Percentiles rank a stretch among this genome's conserved stretches.
These are phyloP conservation scores for Craterostigma plantagineum DNA, from an alignment of 257 asterid genomes.

Conservation along the genomic window DNA sequence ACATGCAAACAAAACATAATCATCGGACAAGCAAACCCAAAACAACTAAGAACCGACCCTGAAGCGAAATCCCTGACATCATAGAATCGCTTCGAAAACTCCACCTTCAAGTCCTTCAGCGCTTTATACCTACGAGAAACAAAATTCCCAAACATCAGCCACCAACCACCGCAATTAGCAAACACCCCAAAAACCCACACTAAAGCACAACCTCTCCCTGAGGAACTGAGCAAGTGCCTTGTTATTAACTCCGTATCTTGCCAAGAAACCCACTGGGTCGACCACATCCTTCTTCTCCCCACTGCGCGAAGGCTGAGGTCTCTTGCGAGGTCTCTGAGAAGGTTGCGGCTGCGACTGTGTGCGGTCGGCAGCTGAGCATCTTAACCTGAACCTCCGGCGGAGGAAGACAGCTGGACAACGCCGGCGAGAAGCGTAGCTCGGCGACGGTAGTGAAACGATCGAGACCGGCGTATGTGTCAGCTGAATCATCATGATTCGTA, in stretches of 20 bases:
- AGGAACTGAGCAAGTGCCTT: conserved; percentile 71
- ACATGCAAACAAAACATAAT: background rate
- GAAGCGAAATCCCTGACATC: conserved; percentile 56
- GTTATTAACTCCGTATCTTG: conserved; percentile 42
- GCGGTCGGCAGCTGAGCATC: conserved; percentile 2
- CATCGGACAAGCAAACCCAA: background rate
- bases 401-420: no score
- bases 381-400: no score
- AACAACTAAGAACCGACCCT: conserved; percentile 38
- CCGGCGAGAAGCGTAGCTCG: no score
- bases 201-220: conserved; percentile 58
- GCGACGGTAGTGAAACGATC: no score
- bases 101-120: conserved; percentile 69
- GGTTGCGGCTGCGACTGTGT: conserved; percentile 2
- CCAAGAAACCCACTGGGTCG: conserved; percentile 79
- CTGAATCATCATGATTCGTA: no score
- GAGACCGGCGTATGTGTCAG: no score
- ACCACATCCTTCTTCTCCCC: conserved; percentile 22
- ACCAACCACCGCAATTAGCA: background rate
- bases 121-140: conserved; percentile 46
- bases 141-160: background rate
- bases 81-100: conserved; percentile 33
- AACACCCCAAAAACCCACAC: background rate
- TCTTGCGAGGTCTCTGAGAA: conserved; percentile 20
- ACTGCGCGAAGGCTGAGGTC: conserved; percentile 13